phyloP scores from a whole-genome alignment of 441 rosid species.

The Populus trichocarpa region DNA sequence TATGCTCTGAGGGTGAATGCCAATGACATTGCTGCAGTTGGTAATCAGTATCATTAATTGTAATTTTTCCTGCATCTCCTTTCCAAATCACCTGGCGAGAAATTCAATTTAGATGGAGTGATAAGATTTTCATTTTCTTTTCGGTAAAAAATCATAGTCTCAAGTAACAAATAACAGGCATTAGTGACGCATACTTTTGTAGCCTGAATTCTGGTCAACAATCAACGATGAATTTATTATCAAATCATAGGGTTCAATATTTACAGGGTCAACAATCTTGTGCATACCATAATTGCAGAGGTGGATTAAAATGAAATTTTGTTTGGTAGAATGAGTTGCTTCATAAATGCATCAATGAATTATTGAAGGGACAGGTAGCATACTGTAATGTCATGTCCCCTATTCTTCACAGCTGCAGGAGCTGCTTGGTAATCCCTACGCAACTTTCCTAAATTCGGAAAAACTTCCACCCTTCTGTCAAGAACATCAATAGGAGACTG shows the following conservation, averaged over 20 bases:
- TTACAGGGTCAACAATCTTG: neutral
- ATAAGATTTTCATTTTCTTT: no score
- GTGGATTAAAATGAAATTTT: neutral
- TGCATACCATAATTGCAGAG: neutral
- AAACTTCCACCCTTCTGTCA: conserved; percentile 17
- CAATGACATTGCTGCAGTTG: conserved; percentile 58
- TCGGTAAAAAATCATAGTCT: neutral
- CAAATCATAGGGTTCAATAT: neutral
- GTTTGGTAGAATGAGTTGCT: neutral
- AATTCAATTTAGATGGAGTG: neutral
- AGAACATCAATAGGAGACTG: conserved; percentile 51
- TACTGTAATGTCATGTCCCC: conserved; percentile 54
- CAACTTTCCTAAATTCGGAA: conserved; percentile 17
- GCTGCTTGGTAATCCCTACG: conserved; percentile 27
- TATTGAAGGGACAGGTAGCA: neutral
- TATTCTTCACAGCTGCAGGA: conserved; percentile 33
- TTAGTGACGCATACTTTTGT: neutral
- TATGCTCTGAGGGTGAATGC: conserved; percentile 82
- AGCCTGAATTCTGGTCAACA: neutral
- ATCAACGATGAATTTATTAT: neutral
- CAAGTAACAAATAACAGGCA: neutral
- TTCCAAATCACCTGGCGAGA: conserved; percentile 41
- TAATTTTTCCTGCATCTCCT: conserved; percentile 41
- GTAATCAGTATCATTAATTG: conserved; percentile 41
- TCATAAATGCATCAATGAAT: neutral